Base-by-base conservation (phyloP, 805 yeast species). In the Brettanomyces custersianus region DNA sequence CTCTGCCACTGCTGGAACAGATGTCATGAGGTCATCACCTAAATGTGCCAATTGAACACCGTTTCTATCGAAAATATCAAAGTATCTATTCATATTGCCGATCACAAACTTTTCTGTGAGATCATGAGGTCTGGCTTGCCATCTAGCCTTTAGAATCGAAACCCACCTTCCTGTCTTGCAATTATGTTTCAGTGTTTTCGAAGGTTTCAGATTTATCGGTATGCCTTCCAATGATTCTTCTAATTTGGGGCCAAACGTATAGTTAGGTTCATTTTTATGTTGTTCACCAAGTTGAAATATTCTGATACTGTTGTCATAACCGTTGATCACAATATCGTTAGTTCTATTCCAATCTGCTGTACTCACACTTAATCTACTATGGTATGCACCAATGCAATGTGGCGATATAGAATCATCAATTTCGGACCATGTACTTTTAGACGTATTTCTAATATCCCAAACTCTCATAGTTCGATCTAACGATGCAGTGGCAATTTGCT, bases 141-240 rank as follows among this genome's bases (percentile, higher is more conserved):
- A 90, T 50, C 77, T 71, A 0, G 96, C 77, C 48, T 90, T 86
- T 39, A 90, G 62, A 32, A 90, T 90, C 1, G 95, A 79, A 0
- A 92, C 95, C 98, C 98, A 90, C 44, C 95, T 67, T 0, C 98
- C 98, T 0, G 96, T 82, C 57, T 90, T 95, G 60, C 98, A 92
- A 51, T 92, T 92, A 54, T 92, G 98, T 38, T 72, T 73, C 34
- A 90, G 65, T 8, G 74, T 73, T 20, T 73, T 68, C 20, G 67
- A 51, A 0, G 95, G 94, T n/a, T 49, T 54, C 23, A 86, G 46
- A 35, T 68, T 70, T 6, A 49, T 51, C 1, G 68, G 62, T 4
- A 57, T 44, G 1, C 40, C 42, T 48, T 47, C 29, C 18, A 45
- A 40, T 8, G 37, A 34, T 20, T 34, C 44, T 12, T 43, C 49